Evolutionary conservation across 2,329 filamentous ascomycete species (phyloP).

Genomic region (Aspergillus transmontanensis): DNA sequence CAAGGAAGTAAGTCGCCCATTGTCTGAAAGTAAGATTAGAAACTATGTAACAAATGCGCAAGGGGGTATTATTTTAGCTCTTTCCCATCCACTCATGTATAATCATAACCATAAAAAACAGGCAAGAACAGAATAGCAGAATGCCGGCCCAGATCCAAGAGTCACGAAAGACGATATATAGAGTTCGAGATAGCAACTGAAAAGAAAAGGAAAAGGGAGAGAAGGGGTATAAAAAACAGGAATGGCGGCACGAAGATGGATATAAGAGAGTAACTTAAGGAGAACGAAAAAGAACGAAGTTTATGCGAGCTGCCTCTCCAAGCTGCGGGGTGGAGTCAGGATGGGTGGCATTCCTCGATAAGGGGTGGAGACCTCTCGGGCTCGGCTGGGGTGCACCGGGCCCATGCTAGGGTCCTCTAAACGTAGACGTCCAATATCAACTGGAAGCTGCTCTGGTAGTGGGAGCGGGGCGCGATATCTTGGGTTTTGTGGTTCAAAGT

Average conservation of each 20-base stretch:
- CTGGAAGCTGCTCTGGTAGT: conserved; percentile 30
- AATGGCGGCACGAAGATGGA: neutral
- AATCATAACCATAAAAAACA: neutral
- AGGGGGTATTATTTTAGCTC: conserved; percentile 12
- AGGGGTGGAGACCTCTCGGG: conserved; percentile 26
- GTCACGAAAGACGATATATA: neutral
- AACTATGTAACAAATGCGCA: conserved; percentile 4
- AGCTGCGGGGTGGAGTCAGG: conserved; percentile 36
- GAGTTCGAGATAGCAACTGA: neutral
- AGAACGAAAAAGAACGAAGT: neutral
- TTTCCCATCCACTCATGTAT: conserved; percentile 11
- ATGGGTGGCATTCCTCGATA: conserved; percentile 30
- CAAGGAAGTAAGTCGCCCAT: neutral
- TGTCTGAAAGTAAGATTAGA: neutral
- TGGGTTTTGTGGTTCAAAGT: conserved; percentile 22
- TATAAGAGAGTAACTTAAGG: neutral
- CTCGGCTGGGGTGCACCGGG: conserved; percentile 22
- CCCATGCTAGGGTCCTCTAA: conserved; percentile 23
- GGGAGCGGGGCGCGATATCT: conserved; percentile 26
- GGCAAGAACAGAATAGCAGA: neutral
- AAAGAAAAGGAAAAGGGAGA: conserved; percentile 5
- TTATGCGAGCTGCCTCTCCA: conserved; percentile 44
- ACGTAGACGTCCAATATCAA: conserved; percentile 29
- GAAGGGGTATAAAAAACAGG: conserved; percentile 1
- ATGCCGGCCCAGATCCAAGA: neutral